These are phyloP conservation scores for Oryza punctata DNA, from an alignment of 176 grass and related monocot genomes.

Conservation along the genomic window DNA sequence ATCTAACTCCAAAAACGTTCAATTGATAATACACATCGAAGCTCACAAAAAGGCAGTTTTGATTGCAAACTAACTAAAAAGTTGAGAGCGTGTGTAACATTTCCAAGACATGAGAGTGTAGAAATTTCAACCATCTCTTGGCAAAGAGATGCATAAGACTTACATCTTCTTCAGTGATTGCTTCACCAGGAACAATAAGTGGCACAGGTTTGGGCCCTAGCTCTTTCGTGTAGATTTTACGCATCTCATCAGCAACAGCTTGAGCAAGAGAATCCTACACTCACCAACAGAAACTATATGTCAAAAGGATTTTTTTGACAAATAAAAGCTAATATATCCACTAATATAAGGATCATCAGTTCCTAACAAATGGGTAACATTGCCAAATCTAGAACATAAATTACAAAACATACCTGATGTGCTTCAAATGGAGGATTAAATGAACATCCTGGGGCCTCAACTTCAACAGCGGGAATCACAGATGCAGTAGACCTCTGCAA, in stretches of 20 bases:
- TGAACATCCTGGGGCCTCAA: constrained; percentile 82
- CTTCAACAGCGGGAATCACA: constrained; percentile 83
- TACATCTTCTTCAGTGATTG: constrained; percentile 90
- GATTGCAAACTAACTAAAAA: not conserved
- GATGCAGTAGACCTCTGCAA: constrained; percentile 53
- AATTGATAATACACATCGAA: not conserved
- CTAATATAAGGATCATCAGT: not conserved
- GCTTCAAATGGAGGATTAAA: constrained; percentile 88
- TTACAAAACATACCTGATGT: constrained; percentile 68
- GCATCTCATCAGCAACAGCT: constrained; percentile 89
- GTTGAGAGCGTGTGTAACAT: not conserved
- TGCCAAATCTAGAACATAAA: constrained; percentile 5
- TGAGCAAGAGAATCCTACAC: constrained; percentile 80
- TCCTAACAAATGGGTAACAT: not conserved
- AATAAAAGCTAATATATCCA: constrained; percentile 12
- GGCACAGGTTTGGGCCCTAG: constrained; percentile 80
- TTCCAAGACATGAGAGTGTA: not conserved
- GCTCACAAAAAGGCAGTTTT: not conserved
- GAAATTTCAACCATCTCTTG: not conserved
- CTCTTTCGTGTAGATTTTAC: constrained; percentile 76
- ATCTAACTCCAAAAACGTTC: not conserved
- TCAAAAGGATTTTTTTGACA: not conserved
- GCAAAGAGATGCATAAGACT: constrained; percentile 27
- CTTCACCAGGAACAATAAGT: constrained; percentile 77
- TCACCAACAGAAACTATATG: constrained; percentile 18